These are phyloP conservation scores for Pleurotus salmoneostramineus DNA, from an alignment of 768 basidiomycete genomes.

Conservation along the genomic window DNA sequence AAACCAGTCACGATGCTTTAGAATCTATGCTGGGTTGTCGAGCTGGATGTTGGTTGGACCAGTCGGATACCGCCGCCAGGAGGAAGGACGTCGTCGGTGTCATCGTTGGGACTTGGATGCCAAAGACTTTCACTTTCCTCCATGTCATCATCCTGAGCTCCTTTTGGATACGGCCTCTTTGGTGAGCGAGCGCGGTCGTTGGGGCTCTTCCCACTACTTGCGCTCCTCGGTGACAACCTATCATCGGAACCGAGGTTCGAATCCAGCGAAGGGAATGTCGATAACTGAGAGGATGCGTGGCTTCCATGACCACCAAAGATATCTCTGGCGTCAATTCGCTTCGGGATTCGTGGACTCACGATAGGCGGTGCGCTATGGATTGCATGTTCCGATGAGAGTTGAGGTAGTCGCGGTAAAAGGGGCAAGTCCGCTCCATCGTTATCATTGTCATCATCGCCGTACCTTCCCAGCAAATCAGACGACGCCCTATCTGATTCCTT, in stretches of 20 bases:
- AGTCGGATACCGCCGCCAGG: conserved; percentile 32
- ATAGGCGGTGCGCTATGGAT: conserved; percentile 45
- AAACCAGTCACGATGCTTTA: neutral
- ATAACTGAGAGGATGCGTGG: conserved; percentile 12
- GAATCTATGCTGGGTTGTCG: conserved; percentile 10
- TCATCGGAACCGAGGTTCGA: conserved; percentile 26
- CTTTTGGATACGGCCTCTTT: conserved; percentile 42
- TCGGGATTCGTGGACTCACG: conserved; percentile 27
- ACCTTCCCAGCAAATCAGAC: neutral
- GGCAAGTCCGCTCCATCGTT: conserved; percentile 18
- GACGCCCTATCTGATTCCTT: conserved; percentile 5
- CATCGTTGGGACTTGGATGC: conserved; percentile 22
- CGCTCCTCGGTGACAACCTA: conserved; percentile 32
- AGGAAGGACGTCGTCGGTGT: conserved; percentile 18
- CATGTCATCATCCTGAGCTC: conserved; percentile 46
- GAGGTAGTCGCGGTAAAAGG: conserved; percentile 23
- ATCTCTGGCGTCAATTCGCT: conserved; percentile 32
- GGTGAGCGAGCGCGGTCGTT: conserved; percentile 29
- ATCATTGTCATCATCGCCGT: neutral
- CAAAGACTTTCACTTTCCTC: conserved; percentile 62
- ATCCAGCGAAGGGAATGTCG: conserved; percentile 50
- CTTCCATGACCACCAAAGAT: conserved; percentile 24
- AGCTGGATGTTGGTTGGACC: conserved; percentile 24
- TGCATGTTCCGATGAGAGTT: conserved; percentile 25
- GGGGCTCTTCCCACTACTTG: conserved; percentile 14